phyloP scores from a whole-genome alignment of 1,284 basidiomycete species.

The Ustilago lituana region DNA sequence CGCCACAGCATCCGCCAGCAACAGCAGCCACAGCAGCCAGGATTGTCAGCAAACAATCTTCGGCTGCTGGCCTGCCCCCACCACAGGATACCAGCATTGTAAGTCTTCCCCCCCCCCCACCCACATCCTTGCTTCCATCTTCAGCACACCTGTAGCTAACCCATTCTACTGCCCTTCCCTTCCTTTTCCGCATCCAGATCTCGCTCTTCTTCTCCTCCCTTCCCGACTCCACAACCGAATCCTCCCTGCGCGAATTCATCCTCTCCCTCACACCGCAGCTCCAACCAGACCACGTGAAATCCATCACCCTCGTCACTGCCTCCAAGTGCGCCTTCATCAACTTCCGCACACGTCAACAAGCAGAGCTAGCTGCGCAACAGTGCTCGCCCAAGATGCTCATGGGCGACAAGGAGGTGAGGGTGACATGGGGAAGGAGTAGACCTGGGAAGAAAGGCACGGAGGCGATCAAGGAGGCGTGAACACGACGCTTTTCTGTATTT shows the following conservation, averaged over 20 bases:
- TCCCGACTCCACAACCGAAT: conserved; percentile 78
- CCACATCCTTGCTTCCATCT: too few species aligned
- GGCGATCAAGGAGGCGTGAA: background rate
- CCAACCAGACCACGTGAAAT: conserved; percentile 73
- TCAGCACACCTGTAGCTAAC: too few species aligned
- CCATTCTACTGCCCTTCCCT: too few species aligned
- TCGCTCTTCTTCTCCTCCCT: conserved; percentile 90
- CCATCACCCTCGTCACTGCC: conserved; percentile 40
- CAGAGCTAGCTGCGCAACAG: conserved; percentile 85
- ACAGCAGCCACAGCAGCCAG: conserved; percentile 79
- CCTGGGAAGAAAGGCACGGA: conserved; percentile 22
- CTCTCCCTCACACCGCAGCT: conserved; percentile 68
- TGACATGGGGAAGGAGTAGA: conserved; percentile 79
- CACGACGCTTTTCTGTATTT: conserved; percentile 12
- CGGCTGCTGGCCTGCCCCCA: conserved; percentile 81
- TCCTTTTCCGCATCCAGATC: too few species aligned
- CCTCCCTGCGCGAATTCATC: conserved; percentile 80
- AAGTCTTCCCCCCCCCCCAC: too few species aligned
- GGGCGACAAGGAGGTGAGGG: conserved; percentile 77
- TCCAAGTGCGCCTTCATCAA: conserved; percentile 90
- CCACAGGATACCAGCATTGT: conserved; percentile 87
- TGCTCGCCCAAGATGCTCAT: conserved; percentile 88
- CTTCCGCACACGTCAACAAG: conserved; percentile 80
- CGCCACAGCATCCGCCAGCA: conserved; percentile 1
- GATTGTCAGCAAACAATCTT: conserved; percentile 86